Evolutionary conservation across 371 early-diverging fungal species (phyloP), one percentile per base, ranked within the genome.

Genomic region (Racocetra persica): DNA sequence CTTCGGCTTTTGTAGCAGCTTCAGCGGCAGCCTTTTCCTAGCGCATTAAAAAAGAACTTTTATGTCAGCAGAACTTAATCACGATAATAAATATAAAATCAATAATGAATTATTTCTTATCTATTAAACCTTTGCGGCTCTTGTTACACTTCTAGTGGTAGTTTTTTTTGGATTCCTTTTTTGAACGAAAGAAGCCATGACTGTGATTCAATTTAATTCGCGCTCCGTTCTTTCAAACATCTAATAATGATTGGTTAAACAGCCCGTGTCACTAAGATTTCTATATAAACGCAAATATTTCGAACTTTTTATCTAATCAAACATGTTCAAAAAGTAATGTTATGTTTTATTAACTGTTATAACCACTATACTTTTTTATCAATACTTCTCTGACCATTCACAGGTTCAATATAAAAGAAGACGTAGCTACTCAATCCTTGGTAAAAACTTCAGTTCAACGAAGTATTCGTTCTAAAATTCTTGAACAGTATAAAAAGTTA

Each of bases 381-480:
- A 4, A 69, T 13, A n/a, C 4, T n/a, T 45, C 6, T 69, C 3
- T 69, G 14, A 6, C 10, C n/a, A 2, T 22, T 45, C n/a, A 4
- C 20, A 95, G 95, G 82, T 95, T 96, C 83, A 92, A 83, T 81
- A 85, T 91, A 74, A 91, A 90, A 79, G 94, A 94, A 79, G 94
- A 95, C 80, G 88, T 96, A 81, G 91, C 92, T 80, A 93, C 94
- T 54, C 94, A 96, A 82, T 94, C 92, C 79, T 93, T 94, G 84
- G 90, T 97, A 65, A 99, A 99, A 88, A 93, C 96, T 55, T 97
- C 97, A 38, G 96, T 96, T 57, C 96, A 96, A 84, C 90, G 98
- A 65, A 90, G 87, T 8, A 93, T 99, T 82, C 92, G 98, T 72
- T 82, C 93, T 45, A 96, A 95, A 87, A 90, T 98, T 55, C 81